Conservation (phyloP, 2,329 filamentous ascomycete genomes). For the Colletotrichum costaricense region DNA sequence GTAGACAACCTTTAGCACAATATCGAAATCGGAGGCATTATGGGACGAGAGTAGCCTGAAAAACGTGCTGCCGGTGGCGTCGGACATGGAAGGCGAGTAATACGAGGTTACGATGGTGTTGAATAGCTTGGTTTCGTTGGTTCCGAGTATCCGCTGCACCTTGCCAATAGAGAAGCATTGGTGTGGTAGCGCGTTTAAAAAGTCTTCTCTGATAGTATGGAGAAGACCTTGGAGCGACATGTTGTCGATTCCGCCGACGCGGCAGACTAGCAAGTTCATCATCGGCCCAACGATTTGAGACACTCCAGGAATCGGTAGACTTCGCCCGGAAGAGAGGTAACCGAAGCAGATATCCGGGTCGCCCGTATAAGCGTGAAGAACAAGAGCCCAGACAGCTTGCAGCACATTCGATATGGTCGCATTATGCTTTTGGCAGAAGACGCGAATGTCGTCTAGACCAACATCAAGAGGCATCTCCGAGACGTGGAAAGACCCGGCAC, state of each 20-base stretch:
- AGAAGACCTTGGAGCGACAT: slow-evolving; percentile 10
- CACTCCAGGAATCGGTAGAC: background rate
- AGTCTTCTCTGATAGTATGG: slow-evolving; percentile 5
- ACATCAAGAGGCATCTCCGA: slow-evolving; percentile 1
- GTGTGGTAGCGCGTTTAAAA: slow-evolving; percentile 23
- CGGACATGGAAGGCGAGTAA: background rate
- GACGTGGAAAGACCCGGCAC: slow-evolving; percentile 4
- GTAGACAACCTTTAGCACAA: slow-evolving; percentile 16
- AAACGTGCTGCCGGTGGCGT: background rate
- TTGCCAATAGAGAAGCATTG: slow-evolving; percentile 32
- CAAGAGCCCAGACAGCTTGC: slow-evolving; percentile 24
- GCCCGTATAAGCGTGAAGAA: slow-evolving; percentile 14
- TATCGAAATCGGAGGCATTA: slow-evolving; percentile 25
- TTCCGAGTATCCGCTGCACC: slow-evolving; percentile 20
- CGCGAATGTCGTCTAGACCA: background rate
- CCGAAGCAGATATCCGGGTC: slow-evolving; percentile 23
- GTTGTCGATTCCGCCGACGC: background rate
- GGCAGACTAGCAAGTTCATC: slow-evolving; percentile 22
- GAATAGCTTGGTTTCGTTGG: slow-evolving; percentile 24
- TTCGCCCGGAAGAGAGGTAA: slow-evolving; percentile 25
- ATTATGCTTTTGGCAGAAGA: slow-evolving; percentile 14
- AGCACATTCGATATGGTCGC: slow-evolving; percentile 4
- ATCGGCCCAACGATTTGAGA: slow-evolving; percentile 29
- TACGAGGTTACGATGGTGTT: slow-evolving; percentile 34
- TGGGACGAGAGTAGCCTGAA: slow-evolving; percentile 7